These are phyloP conservation scores for Colletotrichum siamense DNA, from an alignment of 2,329 filamentous ascomycete species.

Conservation along the genomic window DNA sequence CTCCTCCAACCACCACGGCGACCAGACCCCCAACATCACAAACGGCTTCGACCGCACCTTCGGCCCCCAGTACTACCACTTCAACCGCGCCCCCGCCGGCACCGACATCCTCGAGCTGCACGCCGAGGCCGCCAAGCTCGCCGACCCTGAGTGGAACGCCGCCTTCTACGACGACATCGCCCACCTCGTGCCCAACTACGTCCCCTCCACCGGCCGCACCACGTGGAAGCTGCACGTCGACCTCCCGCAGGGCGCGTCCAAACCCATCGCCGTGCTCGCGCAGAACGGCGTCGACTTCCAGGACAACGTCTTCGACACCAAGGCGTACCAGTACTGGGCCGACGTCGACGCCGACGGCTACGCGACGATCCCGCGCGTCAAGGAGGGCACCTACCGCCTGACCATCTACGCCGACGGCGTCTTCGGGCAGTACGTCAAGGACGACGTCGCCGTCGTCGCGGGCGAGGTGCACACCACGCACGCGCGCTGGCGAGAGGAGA, in stretches of 20 bases:
- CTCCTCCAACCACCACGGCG: slow-evolving; percentile 64
- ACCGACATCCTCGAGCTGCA: slow-evolving; percentile 53
- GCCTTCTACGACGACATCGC: slow-evolving; percentile 70
- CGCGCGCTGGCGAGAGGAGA: slow-evolving; percentile 58
- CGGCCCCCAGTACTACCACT: slow-evolving; percentile 65
- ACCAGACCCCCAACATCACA: slow-evolving; percentile 65
- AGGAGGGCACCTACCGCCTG: slow-evolving; percentile 63
- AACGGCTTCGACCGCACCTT: slow-evolving; percentile 67
- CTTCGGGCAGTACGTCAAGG: slow-evolving; percentile 64
- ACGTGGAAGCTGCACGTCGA: slow-evolving; percentile 54
- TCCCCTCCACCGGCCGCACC: slow-evolving; percentile 56
- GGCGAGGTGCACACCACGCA: slow-evolving; percentile 42
- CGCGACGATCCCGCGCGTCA: slow-evolving; percentile 55
- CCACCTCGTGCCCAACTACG: slow-evolving; percentile 62
- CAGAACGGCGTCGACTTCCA: slow-evolving; percentile 59
- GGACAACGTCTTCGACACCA: slow-evolving; percentile 56
- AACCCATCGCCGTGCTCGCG: slow-evolving; percentile 56
- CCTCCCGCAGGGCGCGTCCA: slow-evolving; percentile 56
- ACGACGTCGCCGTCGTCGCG: slow-evolving; percentile 47
- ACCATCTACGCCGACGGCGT: slow-evolving; percentile 68
- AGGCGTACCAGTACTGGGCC: slow-evolving; percentile 63
- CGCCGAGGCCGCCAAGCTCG: slow-evolving; percentile 58
- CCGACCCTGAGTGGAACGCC: slow-evolving; percentile 58
- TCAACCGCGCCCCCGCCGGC: slow-evolving; percentile 58
- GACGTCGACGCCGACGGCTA: slow-evolving; percentile 48